These are phyloP conservation scores for Drechslera avenae DNA, from an alignment of 2,329 filamentous ascomycete species.

Conservation along the genomic window DNA sequence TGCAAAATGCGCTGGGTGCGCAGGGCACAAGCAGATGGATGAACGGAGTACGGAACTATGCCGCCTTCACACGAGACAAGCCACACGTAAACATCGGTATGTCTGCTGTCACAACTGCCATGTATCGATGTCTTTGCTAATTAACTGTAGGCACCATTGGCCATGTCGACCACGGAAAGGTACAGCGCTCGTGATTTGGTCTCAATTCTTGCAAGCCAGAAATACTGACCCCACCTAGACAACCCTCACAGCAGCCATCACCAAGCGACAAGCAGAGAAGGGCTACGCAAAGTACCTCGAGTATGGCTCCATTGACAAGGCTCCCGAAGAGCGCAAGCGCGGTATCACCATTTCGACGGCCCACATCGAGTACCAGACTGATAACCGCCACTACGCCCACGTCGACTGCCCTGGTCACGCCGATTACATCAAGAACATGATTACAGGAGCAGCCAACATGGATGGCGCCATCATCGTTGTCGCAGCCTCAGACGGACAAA, in stretches of 20 bases:
- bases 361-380: conserved; percentile 97
- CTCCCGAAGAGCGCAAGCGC: conserved; percentile 98
- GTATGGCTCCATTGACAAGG: conserved; percentile 98
- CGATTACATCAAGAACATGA: conserved; percentile 99
- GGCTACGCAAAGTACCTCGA: conserved; percentile 93
- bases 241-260: conserved; percentile 97
- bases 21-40: conserved; percentile 68
- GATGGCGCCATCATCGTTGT: conserved; percentile 99
- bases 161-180: conserved; percentile 99
- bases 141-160: conserved; percentile 79
- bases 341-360: conserved; percentile 99
- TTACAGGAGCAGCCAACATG: conserved; percentile 99
- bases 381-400: conserved; percentile 95
- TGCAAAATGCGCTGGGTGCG: conserved; percentile 71
- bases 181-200: conserved; percentile 45
- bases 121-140: conserved; percentile 14
- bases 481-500: conserved; percentile 97
- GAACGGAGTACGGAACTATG: conserved; percentile 67
- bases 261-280: conserved; percentile 95
- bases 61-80: conserved; percentile 84
- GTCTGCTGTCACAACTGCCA: conserved; percentile 22
- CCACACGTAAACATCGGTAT: conserved; percentile 97
- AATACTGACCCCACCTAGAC: conserved; percentile 64
- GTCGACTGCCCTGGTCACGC: conserved; percentile 99
- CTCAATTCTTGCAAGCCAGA: conserved; percentile 17